phyloP scores from a whole-genome alignment of 116 monocot genomes.

The Thalassia testudinum region DNA sequence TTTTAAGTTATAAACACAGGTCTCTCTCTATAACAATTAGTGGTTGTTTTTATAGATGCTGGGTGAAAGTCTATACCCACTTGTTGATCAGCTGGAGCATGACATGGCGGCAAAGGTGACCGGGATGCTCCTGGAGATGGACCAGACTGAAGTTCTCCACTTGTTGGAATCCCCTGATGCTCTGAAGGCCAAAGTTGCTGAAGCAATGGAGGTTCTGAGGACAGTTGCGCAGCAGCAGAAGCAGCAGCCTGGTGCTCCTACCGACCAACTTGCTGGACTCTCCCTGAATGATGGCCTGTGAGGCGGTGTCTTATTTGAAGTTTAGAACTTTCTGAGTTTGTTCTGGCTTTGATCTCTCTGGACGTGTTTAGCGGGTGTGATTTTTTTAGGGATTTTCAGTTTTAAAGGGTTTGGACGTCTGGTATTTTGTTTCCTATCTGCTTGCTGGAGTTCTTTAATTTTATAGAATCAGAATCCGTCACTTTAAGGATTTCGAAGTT shows the following conservation, averaged over 20 bases:
- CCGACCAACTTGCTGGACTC: constrained; percentile 26
- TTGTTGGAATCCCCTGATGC: constrained; percentile 76
- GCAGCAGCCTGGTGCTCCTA: constrained; percentile 12
- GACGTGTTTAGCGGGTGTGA: not conserved
- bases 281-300: constrained; percentile 26
- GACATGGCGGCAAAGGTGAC: constrained; percentile 78
- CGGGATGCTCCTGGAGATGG: constrained; percentile 89
- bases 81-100: constrained; percentile 70
- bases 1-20: constrained; percentile 28
- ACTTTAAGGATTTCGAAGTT: too few species aligned
- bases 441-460: too few species aligned
- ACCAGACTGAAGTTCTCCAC: constrained; percentile 84
- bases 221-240: constrained; percentile 40
- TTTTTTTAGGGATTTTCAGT: not conserved
- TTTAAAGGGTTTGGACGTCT: too few species aligned
- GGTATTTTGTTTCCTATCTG: too few species aligned
- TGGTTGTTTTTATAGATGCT: too few species aligned
- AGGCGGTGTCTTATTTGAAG: too few species aligned
- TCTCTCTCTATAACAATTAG: too few species aligned
- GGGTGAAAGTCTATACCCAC: constrained; percentile 70
- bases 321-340: not conserved
- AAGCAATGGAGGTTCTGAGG: constrained; percentile 75
- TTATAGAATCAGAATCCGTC: too few species aligned
- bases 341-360: not conserved
- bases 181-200: constrained; percentile 64